Conservation (phyloP, 2,329 filamentous ascomycete genomes). For the Aspergillus versicolor region DNA sequence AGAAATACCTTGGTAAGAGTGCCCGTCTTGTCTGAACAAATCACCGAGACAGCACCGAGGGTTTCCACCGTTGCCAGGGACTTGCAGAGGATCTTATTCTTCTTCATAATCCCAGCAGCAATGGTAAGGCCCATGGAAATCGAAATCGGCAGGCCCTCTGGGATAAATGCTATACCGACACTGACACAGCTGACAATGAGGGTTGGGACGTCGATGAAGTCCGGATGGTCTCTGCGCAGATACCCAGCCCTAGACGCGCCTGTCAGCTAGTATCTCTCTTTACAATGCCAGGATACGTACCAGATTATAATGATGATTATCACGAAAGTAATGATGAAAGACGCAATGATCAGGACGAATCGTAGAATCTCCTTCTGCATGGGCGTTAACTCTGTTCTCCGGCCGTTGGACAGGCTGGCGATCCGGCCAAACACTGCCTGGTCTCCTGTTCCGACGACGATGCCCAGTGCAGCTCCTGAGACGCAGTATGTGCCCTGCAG, state of each 20-base stretch:
- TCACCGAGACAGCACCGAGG: slow-evolving; percentile 68
- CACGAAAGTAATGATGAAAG: slow-evolving; percentile 55
- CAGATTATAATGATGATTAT: slow-evolving; percentile 65
- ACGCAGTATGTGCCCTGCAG: slow-evolving; percentile 79
- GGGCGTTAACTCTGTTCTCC: slow-evolving; percentile 66
- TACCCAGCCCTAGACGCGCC: slow-evolving; percentile 59
- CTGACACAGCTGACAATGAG: slow-evolving; percentile 73
- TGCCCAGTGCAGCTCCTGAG: slow-evolving; percentile 63
- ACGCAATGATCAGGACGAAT: slow-evolving; percentile 72
- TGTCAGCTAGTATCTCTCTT: neutral
- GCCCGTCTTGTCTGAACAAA: slow-evolving; percentile 77
- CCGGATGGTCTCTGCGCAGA: slow-evolving; percentile 64
- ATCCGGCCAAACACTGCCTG: slow-evolving; percentile 74
- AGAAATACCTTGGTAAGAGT: slow-evolving; percentile 18
- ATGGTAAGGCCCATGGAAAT: slow-evolving; percentile 72
- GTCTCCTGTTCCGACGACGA: slow-evolving; percentile 72
- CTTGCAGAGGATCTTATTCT: slow-evolving; percentile 77
- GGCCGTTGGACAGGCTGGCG: slow-evolving; percentile 68
- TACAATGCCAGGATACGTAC: slow-evolving; percentile 37
- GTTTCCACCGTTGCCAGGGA: slow-evolving; percentile 77
- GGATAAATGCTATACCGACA: slow-evolving; percentile 73
- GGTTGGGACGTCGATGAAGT: slow-evolving; percentile 70
- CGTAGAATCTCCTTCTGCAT: slow-evolving; percentile 71
- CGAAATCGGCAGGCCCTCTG: slow-evolving; percentile 70
- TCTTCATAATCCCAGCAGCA: slow-evolving; percentile 72